Evolutionary conservation across 108 stramenopile genomes (phyloP).

Genomic region (Phaeodactylum tricornutum): DNA sequence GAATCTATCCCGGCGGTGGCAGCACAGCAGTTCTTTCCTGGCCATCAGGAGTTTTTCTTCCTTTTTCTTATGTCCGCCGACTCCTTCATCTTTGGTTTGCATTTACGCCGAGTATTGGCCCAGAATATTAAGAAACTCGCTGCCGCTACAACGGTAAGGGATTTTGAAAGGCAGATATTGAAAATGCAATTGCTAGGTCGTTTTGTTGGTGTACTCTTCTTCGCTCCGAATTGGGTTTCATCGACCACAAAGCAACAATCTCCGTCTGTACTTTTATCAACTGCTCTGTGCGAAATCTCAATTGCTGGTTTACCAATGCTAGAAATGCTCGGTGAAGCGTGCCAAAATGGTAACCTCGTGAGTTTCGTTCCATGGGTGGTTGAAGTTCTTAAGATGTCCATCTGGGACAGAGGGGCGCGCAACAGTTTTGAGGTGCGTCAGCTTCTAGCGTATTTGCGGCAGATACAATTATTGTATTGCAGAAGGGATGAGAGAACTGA

Average conservation of each 20-base stretch:
- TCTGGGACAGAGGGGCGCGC: slow-evolving; percentile 41
- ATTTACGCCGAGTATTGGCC: slow-evolving; percentile 28
- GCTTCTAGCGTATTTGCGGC: too few species aligned
- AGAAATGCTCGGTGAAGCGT: slow-evolving; percentile 30
- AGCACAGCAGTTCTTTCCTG: slow-evolving; percentile 53
- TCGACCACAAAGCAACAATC: slow-evolving; percentile 4
- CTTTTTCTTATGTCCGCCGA: slow-evolving; percentile 54
- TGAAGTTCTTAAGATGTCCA: slow-evolving; percentile 58
- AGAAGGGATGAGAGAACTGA: too few species aligned
- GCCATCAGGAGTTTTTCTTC: slow-evolving; percentile 80
- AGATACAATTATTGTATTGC: too few species aligned
- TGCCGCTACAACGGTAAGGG: slow-evolving; percentile 1
- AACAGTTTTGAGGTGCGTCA: background rate
- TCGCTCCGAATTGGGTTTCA: slow-evolving; percentile 57
- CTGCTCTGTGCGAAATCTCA: slow-evolving; percentile 15
- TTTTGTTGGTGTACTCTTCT: slow-evolving; percentile 66
- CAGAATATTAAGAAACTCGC: slow-evolving; percentile 8
- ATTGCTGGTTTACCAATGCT: slow-evolving; percentile 23
- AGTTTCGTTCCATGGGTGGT: slow-evolving; percentile 49
- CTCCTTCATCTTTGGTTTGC: slow-evolving; percentile 50
- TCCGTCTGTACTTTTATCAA: background rate
- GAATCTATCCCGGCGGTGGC: slow-evolving; percentile 6
- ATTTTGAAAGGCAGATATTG: slow-evolving; percentile 4
- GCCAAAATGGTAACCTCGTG: slow-evolving; percentile 20
- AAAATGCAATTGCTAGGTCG: slow-evolving; percentile 25